Conservation (phyloP, 2,329 filamentous ascomycete genomes). For the Dactylellina parvicollis region DNA sequence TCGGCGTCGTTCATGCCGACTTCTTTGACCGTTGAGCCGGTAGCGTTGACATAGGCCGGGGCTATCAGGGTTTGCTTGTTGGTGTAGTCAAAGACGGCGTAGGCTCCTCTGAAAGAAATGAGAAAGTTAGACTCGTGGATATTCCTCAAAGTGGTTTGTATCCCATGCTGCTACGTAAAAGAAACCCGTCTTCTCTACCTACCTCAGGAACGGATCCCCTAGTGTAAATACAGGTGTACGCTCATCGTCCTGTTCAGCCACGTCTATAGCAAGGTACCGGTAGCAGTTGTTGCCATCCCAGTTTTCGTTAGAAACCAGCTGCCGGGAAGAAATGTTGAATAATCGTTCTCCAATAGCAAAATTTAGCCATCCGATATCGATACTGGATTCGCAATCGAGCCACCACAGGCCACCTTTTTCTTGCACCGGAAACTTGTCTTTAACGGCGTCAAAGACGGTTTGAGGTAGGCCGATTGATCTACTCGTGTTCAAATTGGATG, state of each 20-base stretch:
- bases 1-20: constrained; percentile 28
- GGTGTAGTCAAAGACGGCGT: constrained; percentile 42
- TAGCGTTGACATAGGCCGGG: constrained; percentile 36
- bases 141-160: no score
- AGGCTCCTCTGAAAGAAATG: constrained; percentile 23
- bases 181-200: neutral
- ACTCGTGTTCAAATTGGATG: no score
- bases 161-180: no score
- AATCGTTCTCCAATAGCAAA: constrained; percentile 30
- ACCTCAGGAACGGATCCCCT: constrained; percentile 41
- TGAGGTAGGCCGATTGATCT: constrained; percentile 28
- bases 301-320: constrained; percentile 26
- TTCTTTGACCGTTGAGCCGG: constrained; percentile 28
- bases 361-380: constrained; percentile 25
- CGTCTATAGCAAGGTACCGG: constrained; percentile 21
- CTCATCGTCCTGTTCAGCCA: constrained; percentile 2
- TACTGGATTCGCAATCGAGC: constrained; percentile 14
- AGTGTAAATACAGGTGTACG: constrained; percentile 27
- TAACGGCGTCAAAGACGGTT: constrained; percentile 7
- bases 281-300: constrained; percentile 28
- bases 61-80: constrained; percentile 46
- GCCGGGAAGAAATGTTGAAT: constrained; percentile 33
- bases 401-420: constrained; percentile 6
- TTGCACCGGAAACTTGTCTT: constrained; percentile 2
- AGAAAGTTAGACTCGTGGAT: neutral